These are phyloP conservation scores for Panicum miliaceum DNA, from an alignment of 176 grass and related monocot genomes.

Conservation along the genomic window DNA sequence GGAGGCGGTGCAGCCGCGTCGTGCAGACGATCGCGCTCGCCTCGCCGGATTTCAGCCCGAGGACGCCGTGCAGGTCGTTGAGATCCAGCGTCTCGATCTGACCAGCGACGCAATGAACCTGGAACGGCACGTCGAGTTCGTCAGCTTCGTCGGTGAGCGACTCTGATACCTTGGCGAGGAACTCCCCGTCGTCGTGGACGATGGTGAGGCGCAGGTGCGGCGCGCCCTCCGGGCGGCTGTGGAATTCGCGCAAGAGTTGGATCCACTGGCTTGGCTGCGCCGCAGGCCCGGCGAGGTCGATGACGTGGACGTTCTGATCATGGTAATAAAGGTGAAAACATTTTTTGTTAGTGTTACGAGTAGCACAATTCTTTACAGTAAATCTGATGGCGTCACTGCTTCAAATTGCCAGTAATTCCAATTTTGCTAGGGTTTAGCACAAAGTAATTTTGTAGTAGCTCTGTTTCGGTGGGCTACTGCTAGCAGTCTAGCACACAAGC, in stretches of 20 bases:
- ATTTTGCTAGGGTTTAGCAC: no score
- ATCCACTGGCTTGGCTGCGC: slow-evolving; percentile 21
- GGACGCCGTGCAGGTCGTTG: background rate
- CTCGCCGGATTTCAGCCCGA: slow-evolving; percentile 22
- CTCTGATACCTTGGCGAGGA: background rate
- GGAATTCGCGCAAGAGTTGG: slow-evolving; percentile 15
- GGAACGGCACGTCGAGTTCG: background rate
- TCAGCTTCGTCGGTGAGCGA: background rate
- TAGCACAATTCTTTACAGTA: no score
- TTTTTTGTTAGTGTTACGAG: no score
- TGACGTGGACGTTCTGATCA: slow-evolving; percentile 36
- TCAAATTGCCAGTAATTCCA: no score
- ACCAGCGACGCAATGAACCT: background rate
- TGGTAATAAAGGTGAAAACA: background rate
- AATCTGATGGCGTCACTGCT: no score
- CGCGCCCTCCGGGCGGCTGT: background rate
- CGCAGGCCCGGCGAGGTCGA: background rate
- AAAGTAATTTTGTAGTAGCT: no score
- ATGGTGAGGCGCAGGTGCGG: slow-evolving; percentile 36
- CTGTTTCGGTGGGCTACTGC: no score
- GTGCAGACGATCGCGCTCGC: slow-evolving; percentile 28
- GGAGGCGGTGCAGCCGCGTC: slow-evolving; percentile 29
- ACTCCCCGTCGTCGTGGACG: slow-evolving; percentile 11
- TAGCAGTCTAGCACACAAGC: no score
- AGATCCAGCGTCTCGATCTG: slow-evolving; percentile 9